Evolutionary conservation across 2,329 filamentous ascomycete species (phyloP), one percentile per base, ranked within the genome.

Genomic region (Xylaria hypoxylon): DNA sequence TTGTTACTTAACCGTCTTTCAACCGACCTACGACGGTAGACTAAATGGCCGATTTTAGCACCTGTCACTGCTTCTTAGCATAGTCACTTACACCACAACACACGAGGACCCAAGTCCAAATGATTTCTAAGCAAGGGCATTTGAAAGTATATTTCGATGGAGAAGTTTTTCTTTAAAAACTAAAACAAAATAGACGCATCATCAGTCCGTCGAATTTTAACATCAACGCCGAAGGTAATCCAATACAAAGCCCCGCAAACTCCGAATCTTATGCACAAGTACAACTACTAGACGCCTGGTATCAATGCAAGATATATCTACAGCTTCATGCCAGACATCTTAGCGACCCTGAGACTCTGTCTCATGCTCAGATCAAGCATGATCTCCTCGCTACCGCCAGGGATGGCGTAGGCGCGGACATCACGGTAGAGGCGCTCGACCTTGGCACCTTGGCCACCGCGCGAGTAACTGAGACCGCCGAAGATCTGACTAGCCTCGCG

Each of bases 401-500:
- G 96, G 73, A 99, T 95, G 69, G 96, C 95, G 80, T 99, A 98
- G 0, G 96, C 96, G 73, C 96, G 87, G 17, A 98, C 96, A 79
- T 99, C 96, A 69, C 96, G 88, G 81, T 98, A 98, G 74, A 99
- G 82, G 67, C 96, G 84, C 88, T 99, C 96, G 59, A 98, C 89
- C 88, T 97, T 97, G 65, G 89, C 95, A 68, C 96, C 96, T 83
- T 98, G 96, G 17, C 96, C 96, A 62, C 96, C 96, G 48, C 95
- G 89, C 66, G 90, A 94, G 83, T 98, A 98, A 74, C 90, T 94
- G 71, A 98, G 83, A 28, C 96, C 96, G 68, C 96, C 96, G 75
- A 98, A 99, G 80, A 99, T 98, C 86, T 99, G 96, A 77, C 90
- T 93, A 17, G 96, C 96, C 83, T 99, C 96, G 67, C 95, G 88